Evolutionary conservation across 2,329 filamentous ascomycete species (phyloP), one percentile per base, ranked within the genome.

Genomic region (Rutstroemia sydowiana): DNA sequence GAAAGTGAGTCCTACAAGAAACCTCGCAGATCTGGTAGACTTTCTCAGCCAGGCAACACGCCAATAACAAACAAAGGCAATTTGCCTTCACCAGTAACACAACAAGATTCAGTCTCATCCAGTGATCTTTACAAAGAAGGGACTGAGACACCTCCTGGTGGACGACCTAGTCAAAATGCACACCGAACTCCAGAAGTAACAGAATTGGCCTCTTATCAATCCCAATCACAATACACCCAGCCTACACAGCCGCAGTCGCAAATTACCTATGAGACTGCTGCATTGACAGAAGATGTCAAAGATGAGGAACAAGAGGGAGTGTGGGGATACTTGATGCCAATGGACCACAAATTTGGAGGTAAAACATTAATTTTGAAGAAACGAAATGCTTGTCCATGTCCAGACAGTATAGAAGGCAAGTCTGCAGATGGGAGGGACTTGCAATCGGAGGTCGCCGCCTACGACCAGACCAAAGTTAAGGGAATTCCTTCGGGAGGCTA

Each of bases 291-390:
- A 57, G 89, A 95, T 52, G 87, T 95, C 3, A 81, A 91, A 57
- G 87, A 95, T 65, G 90, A 95, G 70, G 81, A 79, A 53, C 78
- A 68, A 43, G 65, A 66, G 45, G 89, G 89, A 8, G 89, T 97
- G 1, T 98, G 93, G 93, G 95, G 95, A 11, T 98, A 97, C 64
- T 75, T 98, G 5, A 81, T 95, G 49, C 89, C 92, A 2, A 72
- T 95, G 21, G 84, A 92, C 64, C 77, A 79, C 48, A 80, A 79
- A 57, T 82, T 85, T 49, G n/a, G n/a, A n/a, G 84, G 82, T 69
- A 71, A 86, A 68, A 69, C 77, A 4, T 68, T 95, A 70, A 87
- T 95, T 7, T 69, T 98, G 67, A 85, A 80, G 69, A 88, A 82
- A 63, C 79, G 91, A 51, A 78, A 76, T 54, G 76, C 79, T 32